phyloP scores from a whole-genome alignment of 345 rosid genomes.

The Barbarea vulgaris region DNA sequence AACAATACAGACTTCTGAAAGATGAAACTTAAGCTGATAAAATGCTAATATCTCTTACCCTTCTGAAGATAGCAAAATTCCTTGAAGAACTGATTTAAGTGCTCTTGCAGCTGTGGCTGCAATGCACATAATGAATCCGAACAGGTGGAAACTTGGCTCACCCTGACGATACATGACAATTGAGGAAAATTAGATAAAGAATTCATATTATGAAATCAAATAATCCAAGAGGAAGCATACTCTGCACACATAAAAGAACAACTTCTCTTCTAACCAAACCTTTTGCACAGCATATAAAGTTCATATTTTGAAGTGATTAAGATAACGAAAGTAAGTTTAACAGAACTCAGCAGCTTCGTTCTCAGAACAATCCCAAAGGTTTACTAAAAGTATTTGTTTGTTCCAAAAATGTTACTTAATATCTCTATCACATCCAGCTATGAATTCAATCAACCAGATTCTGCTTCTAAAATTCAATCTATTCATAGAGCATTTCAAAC shows the following conservation, averaged over 20 bases:
- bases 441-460: constrained; percentile 7
- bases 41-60: constrained; percentile 48
- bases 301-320: not conserved
- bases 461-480: not conserved
- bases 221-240: not conserved
- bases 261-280: not conserved
- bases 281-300: not conserved
- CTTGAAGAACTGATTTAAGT: constrained; percentile 73
- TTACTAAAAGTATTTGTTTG: not conserved
- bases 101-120: constrained; percentile 84
- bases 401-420: not conserved
- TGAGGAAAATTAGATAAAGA: not conserved
- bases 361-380: constrained; percentile 3
- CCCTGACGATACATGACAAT: constrained; percentile 40
- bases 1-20: not conserved
- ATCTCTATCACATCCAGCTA: not conserved
- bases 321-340: not conserved
- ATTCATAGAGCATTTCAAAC: not conserved
- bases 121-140: constrained; percentile 70
- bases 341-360: not conserved
- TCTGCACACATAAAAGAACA: not conserved
- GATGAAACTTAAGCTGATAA: not conserved
- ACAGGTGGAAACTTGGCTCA: constrained; percentile 76
- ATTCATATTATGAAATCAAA: not conserved
- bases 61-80: constrained; percentile 70